Evolutionary conservation across 257 asterid species (phyloP).

Genomic region (Cinchona pubescens): DNA sequence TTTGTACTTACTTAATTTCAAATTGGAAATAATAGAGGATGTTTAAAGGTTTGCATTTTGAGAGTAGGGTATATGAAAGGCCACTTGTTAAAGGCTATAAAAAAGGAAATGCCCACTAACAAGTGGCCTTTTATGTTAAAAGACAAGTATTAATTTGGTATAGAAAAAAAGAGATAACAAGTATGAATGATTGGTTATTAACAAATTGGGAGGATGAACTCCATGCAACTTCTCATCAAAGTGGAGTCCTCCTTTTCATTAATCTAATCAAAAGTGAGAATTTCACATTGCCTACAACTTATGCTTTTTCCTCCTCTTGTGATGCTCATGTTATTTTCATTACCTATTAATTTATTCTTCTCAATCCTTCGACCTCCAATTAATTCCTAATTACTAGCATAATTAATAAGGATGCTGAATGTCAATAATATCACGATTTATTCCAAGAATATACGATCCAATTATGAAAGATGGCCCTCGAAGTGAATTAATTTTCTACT

Average conservation of each 20-base stretch:
- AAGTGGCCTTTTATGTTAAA: slow-evolving; percentile 27
- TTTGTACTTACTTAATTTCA: too few relatives aligned
- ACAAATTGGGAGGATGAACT: slow-evolving; percentile 46
- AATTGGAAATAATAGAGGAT: background rate
- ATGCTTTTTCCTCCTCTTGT: background rate
- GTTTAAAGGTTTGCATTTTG: slow-evolving; percentile 12
- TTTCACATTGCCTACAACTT: background rate
- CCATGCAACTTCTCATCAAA: slow-evolving; percentile 28
- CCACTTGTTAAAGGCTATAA: slow-evolving; percentile 25
- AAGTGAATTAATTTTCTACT: background rate
- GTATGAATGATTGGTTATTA: slow-evolving; percentile 39
- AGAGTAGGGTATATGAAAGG: slow-evolving; percentile 35
- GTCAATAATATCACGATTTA: background rate
- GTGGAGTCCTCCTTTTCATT: slow-evolving; percentile 29
- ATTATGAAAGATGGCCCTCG: background rate
- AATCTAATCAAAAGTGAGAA: slow-evolving; percentile 24
- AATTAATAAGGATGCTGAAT: background rate
- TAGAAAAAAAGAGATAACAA: slow-evolving; percentile 28
- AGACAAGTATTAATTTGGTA: slow-evolving; percentile 22
- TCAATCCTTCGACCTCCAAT: slow-evolving; percentile 6
- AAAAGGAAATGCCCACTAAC: slow-evolving; percentile 77
- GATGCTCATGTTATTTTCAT: slow-evolving; percentile 4
- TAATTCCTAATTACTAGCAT: background rate
- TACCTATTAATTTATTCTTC: slow-evolving; percentile 18
- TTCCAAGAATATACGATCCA: background rate